Base-by-base conservation (phyloP, 2,329 filamentous ascomycete genomes). In the Beauveria scarabaeidicola region DNA sequence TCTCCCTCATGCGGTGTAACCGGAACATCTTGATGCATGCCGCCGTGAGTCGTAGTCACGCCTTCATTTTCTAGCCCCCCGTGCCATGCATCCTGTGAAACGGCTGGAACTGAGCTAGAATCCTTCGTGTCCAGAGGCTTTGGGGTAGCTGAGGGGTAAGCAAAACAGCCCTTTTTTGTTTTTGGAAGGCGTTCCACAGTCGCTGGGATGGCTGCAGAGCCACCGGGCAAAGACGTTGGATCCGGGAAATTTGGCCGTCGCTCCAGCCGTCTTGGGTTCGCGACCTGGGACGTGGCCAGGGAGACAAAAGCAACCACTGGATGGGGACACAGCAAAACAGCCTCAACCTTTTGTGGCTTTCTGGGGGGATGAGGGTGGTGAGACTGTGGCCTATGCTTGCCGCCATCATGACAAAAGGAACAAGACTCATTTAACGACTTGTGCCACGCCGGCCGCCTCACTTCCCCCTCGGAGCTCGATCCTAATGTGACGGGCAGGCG, bases 131-230 rank as follows among this genome's bases (percentile, higher is more conserved):
- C 36, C 47, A 41, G 36, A 13, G 51, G 46, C 46, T 51, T 51
- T 38, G 36, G 21, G 23, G 46, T 51, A 36, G 55, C 55, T 41
- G 46, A 58, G 46, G 46, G 55, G 55, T 40, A 43, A 5, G 23
- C 46, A 19, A 51, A 43, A 15, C n/a, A 23, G 23, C 23, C 29
- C 25, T 51, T 25, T 27, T 32, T 25, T 27, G 36, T 51, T 38
- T 50, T 32, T 43, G 17, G 55, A 50, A 25, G 44, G 46, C 17
- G 51, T 58, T 21, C 36, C 46, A 32, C 53, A 50, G 36, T 32
- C 46, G 32, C 55, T 17, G 19, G 44, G 36, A 58, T 58, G 55
- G 32, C 19, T 41, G 46, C 55, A 58, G 32, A 58, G 44, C 46
- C 44, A 50, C 44, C 32, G 46, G 41, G 44, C 29, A 32, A 43